These are phyloP conservation scores for Ophiocytium majus DNA, from an alignment of 352 stramenopile species.

Conservation along the genomic window DNA sequence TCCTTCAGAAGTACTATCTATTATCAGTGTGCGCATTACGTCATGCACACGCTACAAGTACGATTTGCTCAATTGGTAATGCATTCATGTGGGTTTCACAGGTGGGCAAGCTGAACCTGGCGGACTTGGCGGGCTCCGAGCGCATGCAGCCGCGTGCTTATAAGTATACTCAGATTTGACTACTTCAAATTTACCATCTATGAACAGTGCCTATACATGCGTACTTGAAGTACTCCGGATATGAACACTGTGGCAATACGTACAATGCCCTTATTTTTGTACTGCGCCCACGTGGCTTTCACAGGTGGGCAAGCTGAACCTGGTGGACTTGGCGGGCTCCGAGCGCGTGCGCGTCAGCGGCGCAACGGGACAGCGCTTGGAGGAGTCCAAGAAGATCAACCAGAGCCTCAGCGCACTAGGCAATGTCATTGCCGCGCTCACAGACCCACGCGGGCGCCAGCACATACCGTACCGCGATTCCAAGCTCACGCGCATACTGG, in stretches of 20 bases:
- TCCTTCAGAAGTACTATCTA: no score
- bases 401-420: conserved; percentile 64
- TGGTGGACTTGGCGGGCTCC: conserved; percentile 84
- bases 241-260: no score
- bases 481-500: conserved; percentile 85
- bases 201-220: no score
- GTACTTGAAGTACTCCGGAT: no score
- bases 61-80: no score
- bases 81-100: conserved; percentile 23
- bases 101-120: conserved; percentile 88
- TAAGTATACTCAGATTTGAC: no score
- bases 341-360: conserved; percentile 77
- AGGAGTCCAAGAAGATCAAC: conserved; percentile 69
- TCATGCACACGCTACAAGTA: no score
- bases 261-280: no score
- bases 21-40: no score
- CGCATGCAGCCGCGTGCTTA: no score
- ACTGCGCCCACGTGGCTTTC: no score
- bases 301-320: conserved; percentile 83
- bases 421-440: conserved; percentile 68
- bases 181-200: no score
- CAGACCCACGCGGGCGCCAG: conserved; percentile 73
- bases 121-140: conserved; percentile 84
- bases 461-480: conserved; percentile 88
- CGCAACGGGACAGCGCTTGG: conserved; percentile 64